A percentile compares a stretch with the other conserved stretches of the same genome.
phyloP scores from a whole-genome alignment of 176 grass and related monocot species.

The Oryza brachyantha region DNA sequence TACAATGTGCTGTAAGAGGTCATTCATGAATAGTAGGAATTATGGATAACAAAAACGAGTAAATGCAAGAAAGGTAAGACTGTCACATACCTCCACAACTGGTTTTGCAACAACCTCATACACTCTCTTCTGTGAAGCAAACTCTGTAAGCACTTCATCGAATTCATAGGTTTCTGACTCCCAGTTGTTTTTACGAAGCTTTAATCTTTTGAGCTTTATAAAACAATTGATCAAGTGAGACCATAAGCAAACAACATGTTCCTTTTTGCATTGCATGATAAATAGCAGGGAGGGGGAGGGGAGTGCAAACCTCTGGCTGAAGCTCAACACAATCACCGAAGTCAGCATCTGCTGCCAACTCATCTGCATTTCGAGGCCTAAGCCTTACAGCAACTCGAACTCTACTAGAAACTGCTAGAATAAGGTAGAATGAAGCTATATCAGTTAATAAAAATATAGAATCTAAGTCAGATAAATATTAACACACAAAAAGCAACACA shows the following conservation, averaged over 20 bases:
- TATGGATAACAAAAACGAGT: neutral
- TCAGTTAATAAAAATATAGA: slow-evolving; percentile 10
- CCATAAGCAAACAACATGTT: slow-evolving; percentile 23
- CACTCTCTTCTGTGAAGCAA: slow-evolving; percentile 96
- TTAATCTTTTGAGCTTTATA: slow-evolving; percentile 93
- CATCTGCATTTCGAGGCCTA: slow-evolving; percentile 85
- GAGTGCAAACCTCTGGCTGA: slow-evolving; percentile 74
- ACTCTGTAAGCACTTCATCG: slow-evolving; percentile 97
- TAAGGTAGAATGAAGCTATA: neutral
- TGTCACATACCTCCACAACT: slow-evolving; percentile 85
- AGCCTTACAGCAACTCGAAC: slow-evolving; percentile 98
- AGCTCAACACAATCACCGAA: slow-evolving; percentile 97
- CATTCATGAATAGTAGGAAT: neutral
- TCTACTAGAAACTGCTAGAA: slow-evolving; percentile 78
- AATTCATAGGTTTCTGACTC: slow-evolving; percentile 95
- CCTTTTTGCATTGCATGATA: neutral
- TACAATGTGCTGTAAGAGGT: neutral
- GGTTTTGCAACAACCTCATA: slow-evolving; percentile 99
- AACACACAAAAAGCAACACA: neutral
- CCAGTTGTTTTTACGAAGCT: slow-evolving; percentile 99
- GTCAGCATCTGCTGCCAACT: slow-evolving; percentile 82
- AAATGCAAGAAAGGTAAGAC: slow-evolving; percentile 24
- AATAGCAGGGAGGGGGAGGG: neutral
- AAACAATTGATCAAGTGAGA: slow-evolving; percentile 16
- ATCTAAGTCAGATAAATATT: slow-evolving; percentile 12